Base-by-base conservation (phyloP, 2,329 filamentous ascomycete species). In the Ophiostoma piceae region DNA sequence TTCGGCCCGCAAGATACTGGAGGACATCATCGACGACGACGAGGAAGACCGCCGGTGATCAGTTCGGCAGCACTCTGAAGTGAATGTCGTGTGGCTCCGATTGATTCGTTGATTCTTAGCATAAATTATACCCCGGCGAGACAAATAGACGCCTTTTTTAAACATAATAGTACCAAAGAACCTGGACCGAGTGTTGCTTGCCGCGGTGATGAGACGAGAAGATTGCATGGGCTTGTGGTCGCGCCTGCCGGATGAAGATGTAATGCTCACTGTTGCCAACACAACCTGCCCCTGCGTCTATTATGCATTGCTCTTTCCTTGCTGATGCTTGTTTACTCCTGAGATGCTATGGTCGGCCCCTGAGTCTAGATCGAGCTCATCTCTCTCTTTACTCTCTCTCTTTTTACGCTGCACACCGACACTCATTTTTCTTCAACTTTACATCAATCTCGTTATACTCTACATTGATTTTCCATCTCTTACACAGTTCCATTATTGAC, bases 1-100 rank as follows among this genome's bases (percentile, higher is more conserved):
- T 70, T 82, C 83, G 0, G 80, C 85, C 67, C 82, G 80, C 0
- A 37, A 91, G 76, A 9, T 26, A 3, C 11, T 32, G 9, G 70
- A 71, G 37, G 70, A 71, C 16, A 4, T 69, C 9, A 65, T 71
- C 39, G 66, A 67, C n/a, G 54, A 68, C 29, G 70, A 71, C 11
- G 70, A 71, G 7, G 69, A 68, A 1, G 57, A 57, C 19, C 4
- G 43, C 2, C 43, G 43, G 2, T 2, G 43, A 47, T n/a, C 7
- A 7, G 7, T 7, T n/a, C 7, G 43, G 19, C 16, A 6, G 19
- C 16, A 47, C 16, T 19, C 19, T 19, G 5, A 1, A 47, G 7
- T 8, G 6, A 2, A 47, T 47, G 19, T 16, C 14, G 43, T 16
- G 7, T n/a, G 43, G 7, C 43, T 19, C 5, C 16, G 2, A 47